A percentile compares a stretch with the other conserved stretches of the same genome.
Conservation (phyloP, 306 rosid genomes). For the Dalbergia cultrata region DNA sequence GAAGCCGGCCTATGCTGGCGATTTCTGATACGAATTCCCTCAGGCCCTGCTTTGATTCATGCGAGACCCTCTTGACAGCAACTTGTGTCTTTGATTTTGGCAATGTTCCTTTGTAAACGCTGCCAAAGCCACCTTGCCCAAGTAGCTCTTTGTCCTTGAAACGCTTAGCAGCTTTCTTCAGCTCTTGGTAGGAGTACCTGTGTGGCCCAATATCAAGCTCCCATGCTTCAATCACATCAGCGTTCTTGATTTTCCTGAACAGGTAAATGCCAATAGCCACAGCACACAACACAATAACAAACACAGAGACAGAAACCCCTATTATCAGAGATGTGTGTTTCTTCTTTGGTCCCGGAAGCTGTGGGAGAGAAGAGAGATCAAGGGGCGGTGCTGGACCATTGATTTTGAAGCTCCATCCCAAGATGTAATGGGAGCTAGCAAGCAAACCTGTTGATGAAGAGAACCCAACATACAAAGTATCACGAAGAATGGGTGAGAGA, state of each 20-base stretch:
- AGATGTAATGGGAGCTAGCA: constrained; percentile 85
- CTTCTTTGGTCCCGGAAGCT: constrained; percentile 71
- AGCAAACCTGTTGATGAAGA: constrained; percentile 91
- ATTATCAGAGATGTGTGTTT: constrained; percentile 52
- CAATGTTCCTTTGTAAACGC: constrained; percentile 77
- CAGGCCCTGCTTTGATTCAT: constrained; percentile 85
- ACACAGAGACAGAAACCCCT: constrained; percentile 51
- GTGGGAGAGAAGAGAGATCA: constrained; percentile 67
- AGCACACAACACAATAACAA: constrained; percentile 45
- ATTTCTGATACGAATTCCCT: constrained; percentile 84
- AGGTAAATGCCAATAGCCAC: constrained; percentile 52
- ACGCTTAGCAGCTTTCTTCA: constrained; percentile 75
- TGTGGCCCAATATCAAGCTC: constrained; percentile 92
- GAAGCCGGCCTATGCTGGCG: constrained; percentile 82
- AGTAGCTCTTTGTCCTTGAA: constrained; percentile 75
- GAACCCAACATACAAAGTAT: constrained; percentile 83
- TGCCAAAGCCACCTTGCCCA: constrained; percentile 85
- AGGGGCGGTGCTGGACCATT: constrained; percentile 67
- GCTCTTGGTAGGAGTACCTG: constrained; percentile 78
- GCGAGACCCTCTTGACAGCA: constrained; percentile 82
- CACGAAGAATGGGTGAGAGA: constrained; percentile 62
- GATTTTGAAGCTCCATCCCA: constrained; percentile 92
- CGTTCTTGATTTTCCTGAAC: constrained; percentile 60
- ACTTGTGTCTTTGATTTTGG: constrained; percentile 65
- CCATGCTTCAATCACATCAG: constrained; percentile 81